Percentiles rank a stretch among this genome's conserved stretches.
phyloP scores from a whole-genome alignment of 495 filamentous ascomycete species.

The Penicilliopsis zonata region DNA sequence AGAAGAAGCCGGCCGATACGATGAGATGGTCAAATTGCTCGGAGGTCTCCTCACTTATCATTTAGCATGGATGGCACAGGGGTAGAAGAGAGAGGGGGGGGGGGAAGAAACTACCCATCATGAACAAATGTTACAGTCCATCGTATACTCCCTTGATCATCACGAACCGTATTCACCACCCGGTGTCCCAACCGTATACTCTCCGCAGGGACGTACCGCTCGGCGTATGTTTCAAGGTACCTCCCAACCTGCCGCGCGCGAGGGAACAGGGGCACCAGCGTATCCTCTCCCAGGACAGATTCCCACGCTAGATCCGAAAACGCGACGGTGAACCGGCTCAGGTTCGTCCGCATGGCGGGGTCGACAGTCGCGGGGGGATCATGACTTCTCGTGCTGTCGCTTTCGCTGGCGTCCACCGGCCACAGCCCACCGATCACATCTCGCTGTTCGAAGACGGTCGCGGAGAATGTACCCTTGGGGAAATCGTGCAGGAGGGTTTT shows the following conservation, averaged over 20 bases:
- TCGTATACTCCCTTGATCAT: slow-evolving; percentile 2
- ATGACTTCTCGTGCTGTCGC: slow-evolving; percentile 6
- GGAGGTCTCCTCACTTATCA: slow-evolving; percentile 4
- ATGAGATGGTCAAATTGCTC: slow-evolving; percentile 60
- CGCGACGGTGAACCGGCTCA: slow-evolving; percentile 63
- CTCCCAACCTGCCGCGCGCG: slow-evolving; percentile 62
- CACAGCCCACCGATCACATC: slow-evolving; percentile 65
- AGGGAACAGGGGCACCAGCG: slow-evolving; percentile 49
- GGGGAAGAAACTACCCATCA: too few relatives aligned
- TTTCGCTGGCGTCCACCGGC: slow-evolving; percentile 26
- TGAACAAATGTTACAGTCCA: slow-evolving; percentile 45
- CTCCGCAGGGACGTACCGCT: slow-evolving; percentile 40
- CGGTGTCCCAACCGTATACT: slow-evolving; percentile 38
- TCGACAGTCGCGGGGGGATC: slow-evolving; percentile 37
- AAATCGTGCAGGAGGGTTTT: slow-evolving; percentile 60
- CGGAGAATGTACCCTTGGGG: slow-evolving; percentile 44
- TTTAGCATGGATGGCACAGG: neutral
- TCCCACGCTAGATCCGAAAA: slow-evolving; percentile 74
- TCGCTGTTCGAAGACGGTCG: slow-evolving; percentile 59
- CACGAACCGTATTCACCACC: slow-evolving; percentile 36
- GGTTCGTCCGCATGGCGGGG: slow-evolving; percentile 65
- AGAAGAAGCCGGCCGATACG: slow-evolving; percentile 68
- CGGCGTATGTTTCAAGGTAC: slow-evolving; percentile 54
- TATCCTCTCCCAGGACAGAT: slow-evolving; percentile 19
- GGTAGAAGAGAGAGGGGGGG: neutral